Evolutionary conservation across 495 filamentous ascomycete genomes (phyloP).

Genomic region (Penicillium lividum): DNA sequence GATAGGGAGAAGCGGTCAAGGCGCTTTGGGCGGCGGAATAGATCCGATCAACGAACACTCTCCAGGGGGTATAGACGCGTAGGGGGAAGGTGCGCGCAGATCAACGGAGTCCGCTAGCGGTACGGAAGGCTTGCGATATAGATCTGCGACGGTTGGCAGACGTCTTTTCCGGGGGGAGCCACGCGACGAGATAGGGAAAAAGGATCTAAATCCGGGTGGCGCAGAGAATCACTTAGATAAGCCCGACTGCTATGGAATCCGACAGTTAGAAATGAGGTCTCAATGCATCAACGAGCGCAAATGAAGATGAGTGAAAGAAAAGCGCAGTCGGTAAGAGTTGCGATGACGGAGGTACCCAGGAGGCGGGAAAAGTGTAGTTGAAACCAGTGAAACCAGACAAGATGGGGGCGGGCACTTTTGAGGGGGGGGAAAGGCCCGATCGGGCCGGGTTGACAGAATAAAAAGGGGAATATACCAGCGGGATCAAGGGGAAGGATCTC

Average conservation of each 20-base stretch:
- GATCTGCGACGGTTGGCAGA: constrained; percentile 14
- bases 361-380: constrained; percentile 25
- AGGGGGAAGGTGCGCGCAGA: constrained; percentile 11
- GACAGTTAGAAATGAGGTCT: constrained; percentile 7
- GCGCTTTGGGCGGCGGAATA: constrained; percentile 11
- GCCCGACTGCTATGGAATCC: constrained; percentile 10
- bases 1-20: constrained; percentile 22
- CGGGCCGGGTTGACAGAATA: constrained; percentile 21
- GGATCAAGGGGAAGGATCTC: constrained; percentile 6
- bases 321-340: constrained; percentile 31
- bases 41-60: not conserved
- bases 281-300: constrained; percentile 5
- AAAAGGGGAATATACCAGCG: constrained; percentile 6
- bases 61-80: constrained; percentile 16
- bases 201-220: constrained; percentile 56
- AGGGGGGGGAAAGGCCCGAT: constrained; percentile 24
- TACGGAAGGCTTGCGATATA: constrained; percentile 17
- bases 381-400: constrained; percentile 7
- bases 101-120: constrained; percentile 5
- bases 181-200: constrained; percentile 69
- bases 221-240: constrained; percentile 14
- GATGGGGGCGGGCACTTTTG: constrained; percentile 20
- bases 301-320: constrained; percentile 16
- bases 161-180: constrained; percentile 16
- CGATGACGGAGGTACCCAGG: constrained; percentile 39